phyloP scores from a whole-genome alignment of 192 early-diverging fungal genomes.

The Rhizophagus sp. region DNA sequence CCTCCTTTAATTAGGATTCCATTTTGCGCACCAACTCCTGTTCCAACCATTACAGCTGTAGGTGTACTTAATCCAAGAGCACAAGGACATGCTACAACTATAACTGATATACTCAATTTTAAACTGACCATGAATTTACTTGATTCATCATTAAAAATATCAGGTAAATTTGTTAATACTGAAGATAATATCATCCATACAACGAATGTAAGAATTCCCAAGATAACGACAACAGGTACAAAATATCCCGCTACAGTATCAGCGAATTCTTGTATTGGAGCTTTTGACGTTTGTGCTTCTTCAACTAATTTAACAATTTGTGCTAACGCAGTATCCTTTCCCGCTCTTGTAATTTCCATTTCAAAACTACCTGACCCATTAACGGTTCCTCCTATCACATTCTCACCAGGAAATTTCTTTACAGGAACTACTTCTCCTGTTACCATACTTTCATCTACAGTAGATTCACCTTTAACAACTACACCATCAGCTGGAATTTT shows the following conservation, averaged over 20 bases:
- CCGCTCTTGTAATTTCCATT: slow-evolving; percentile 83
- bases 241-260: slow-evolving; percentile 92
- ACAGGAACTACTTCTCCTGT: slow-evolving; percentile 91
- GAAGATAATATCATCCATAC: slow-evolving; percentile 72
- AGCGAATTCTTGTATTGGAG: slow-evolving; percentile 93
- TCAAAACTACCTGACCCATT: slow-evolving; percentile 88
- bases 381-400: slow-evolving; percentile 93
- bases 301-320: slow-evolving; percentile 94
- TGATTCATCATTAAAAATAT: slow-evolving; percentile 47
- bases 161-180: slow-evolving; percentile 40
- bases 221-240: slow-evolving; percentile 80
- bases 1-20: slow-evolving; percentile 98
- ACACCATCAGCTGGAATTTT: slow-evolving; percentile 90
- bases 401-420: slow-evolving; percentile 59
- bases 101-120: slow-evolving; percentile 88
- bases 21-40: slow-evolving; percentile 92
- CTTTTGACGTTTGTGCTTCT: slow-evolving; percentile 91
- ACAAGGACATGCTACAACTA: slow-evolving; percentile 97
- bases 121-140: slow-evolving; percentile 77
- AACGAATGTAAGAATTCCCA: slow-evolving; percentile 73
- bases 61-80: slow-evolving; percentile 96
- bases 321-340: slow-evolving; percentile 84
- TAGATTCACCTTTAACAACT: slow-evolving; percentile 70
- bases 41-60: slow-evolving; percentile 98
- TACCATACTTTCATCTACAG: slow-evolving; percentile 92